phyloP scores from a whole-genome alignment of 176 grass and related monocot species.

The Aegilops bicornis region DNA sequence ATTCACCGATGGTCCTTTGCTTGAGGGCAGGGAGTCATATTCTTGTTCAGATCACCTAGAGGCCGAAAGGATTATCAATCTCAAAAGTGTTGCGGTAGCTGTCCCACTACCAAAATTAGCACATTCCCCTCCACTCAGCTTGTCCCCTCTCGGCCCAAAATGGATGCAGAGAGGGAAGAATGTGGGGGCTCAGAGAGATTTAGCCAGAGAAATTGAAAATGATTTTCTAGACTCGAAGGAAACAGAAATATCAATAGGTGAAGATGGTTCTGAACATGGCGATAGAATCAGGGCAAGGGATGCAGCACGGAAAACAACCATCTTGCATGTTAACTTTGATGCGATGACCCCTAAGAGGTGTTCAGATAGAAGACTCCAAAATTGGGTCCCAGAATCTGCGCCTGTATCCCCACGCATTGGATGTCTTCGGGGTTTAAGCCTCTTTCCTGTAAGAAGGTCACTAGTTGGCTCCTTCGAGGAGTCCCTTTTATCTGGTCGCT shows the following conservation, averaged over 20 bases:
- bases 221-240: constrained; percentile 43
- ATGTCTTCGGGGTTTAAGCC: constrained; percentile 42
- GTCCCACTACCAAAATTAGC: constrained; percentile 45
- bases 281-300: constrained; percentile 23
- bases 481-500: constrained; percentile 91
- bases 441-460: constrained; percentile 65
- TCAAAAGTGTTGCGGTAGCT: constrained; percentile 25
- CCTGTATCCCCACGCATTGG: constrained; percentile 32
- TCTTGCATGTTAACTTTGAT: constrained; percentile 59
- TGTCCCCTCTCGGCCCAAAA: constrained; percentile 91
- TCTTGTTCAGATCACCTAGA: constrained; percentile 36
- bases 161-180: constrained; percentile 59
- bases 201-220: constrained; percentile 49
- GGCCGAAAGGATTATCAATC: constrained; percentile 31
- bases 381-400: constrained; percentile 31
- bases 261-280: constrained; percentile 42
- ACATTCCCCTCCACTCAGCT: constrained; percentile 62
- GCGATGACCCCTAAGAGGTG: constrained; percentile 37
- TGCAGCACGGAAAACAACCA: constrained; percentile 34
- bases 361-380: constrained; percentile 21
- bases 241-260: constrained; percentile 28
- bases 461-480: constrained; percentile 97
- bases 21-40: constrained; percentile 51
- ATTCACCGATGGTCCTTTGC: constrained; percentile 75
- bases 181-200: constrained; percentile 38